Percentiles rank a stretch among this genome's conserved stretches.
Conservation (phyloP, 2,329 filamentous ascomycete genomes). For the Lasiodiplodia theobromae region DNA sequence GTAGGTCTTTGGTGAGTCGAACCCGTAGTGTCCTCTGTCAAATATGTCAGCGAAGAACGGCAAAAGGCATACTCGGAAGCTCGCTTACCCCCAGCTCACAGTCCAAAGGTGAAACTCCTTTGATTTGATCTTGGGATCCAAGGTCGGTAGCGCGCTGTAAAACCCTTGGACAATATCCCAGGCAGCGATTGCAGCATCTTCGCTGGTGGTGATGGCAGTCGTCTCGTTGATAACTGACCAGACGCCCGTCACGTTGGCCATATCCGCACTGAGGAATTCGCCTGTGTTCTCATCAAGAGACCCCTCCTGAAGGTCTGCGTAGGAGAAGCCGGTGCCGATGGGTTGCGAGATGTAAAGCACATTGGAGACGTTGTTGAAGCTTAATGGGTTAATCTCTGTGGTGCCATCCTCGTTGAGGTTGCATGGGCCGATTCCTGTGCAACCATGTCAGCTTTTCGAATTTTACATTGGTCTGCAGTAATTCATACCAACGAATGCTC, state of each 20-base stretch:
- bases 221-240: slow-evolving; percentile 52
- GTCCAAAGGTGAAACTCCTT: slow-evolving; percentile 63
- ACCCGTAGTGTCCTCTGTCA: slow-evolving; percentile 57
- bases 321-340: slow-evolving; percentile 50
- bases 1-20: background rate
- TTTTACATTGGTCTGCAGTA: slow-evolving; percentile 35
- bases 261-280: background rate
- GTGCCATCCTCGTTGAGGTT: slow-evolving; percentile 50
- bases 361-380: slow-evolving; percentile 49
- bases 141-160: slow-evolving; percentile 43
- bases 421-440: slow-evolving; percentile 54
- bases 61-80: background rate
- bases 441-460: slow-evolving; percentile 56
- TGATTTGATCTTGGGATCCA: slow-evolving; percentile 61
- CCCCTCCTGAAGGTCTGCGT: slow-evolving; percentile 36
- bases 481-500: slow-evolving; percentile 18
- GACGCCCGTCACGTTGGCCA: slow-evolving; percentile 45
- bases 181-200: slow-evolving; percentile 44
- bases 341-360: slow-evolving; percentile 51
- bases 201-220: slow-evolving; percentile 39
- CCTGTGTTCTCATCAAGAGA: background rate
- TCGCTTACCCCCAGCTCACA: slow-evolving; percentile 54
- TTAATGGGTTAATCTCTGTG: slow-evolving; percentile 46
- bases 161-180: slow-evolving; percentile 48
- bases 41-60: background rate